Base-by-base conservation (phyloP, 768 basidiomycete genomes). In the Boletus tomentosulus region DNA sequence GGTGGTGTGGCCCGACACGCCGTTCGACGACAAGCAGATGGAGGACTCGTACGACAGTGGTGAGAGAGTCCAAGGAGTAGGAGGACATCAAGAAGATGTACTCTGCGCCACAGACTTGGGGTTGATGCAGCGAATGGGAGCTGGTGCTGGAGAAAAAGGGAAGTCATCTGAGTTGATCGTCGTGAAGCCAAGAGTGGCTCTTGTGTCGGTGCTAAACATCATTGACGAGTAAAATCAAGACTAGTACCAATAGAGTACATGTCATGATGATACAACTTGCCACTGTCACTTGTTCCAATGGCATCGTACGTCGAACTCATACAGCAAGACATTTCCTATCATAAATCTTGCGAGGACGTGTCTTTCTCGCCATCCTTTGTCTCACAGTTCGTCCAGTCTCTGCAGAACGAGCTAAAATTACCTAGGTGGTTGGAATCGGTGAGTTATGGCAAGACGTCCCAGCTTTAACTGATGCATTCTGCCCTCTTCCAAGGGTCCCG, bases 71-170 rank as follows among this genome's bases (percentile, higher is more conserved):
- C 50, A 47, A n/a, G 50, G 34, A 2, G 50, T 9, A 16, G 35
- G 30, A 16, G 47, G 28, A 31, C 41, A 4, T 2, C 25, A 33
- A 25, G 46, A 50, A 16, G 51, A n/a, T 15, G 70, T 73, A 15
- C 50, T 73, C 6, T 71, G 66, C n/a, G 65, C 71, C 10, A 72
- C 67, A 0, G 71, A 73, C 16, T 53, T 73, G 42, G 72, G 72
- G 1, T 52, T 73, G 28, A 44, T 62, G 48, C 60, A 71, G 28
- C 59, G 57, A 27, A 55, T 61, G 11, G 58, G 55, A 15, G 31
- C 42, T 11, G 46, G 30, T 47, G 22, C 15, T 19, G 43, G 16
- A 4, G 46, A 46, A 4, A 12, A 22, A 2, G 31, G 25, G 10
- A 33, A 46, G 22, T 10, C 46, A 24, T 46, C 46, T n/a, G 46